Conservation (phyloP, 768 basidiomycete species). For the Daedaleopsis nitida region DNA sequence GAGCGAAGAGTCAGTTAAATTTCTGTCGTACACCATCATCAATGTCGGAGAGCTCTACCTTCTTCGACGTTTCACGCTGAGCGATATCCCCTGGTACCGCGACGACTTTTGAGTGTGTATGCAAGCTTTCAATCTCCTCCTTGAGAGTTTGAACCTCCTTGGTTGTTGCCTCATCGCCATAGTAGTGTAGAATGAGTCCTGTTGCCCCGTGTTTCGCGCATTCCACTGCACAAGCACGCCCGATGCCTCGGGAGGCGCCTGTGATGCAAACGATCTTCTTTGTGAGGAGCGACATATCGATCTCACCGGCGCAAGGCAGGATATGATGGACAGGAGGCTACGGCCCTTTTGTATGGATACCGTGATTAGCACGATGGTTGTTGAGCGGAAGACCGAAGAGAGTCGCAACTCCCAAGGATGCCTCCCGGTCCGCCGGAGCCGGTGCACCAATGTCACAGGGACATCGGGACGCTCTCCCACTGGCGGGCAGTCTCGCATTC, state of each 20-base stretch:
- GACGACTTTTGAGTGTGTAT: conserved; percentile 42
- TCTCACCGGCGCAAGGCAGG: background rate
- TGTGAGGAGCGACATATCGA: conserved; percentile 40
- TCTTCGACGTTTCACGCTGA: conserved; percentile 52
- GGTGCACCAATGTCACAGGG: conserved; percentile 24
- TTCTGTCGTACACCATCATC: background rate
- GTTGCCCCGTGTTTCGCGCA: conserved; percentile 65
- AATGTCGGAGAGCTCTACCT: conserved; percentile 38
- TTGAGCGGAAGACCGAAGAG: background rate
- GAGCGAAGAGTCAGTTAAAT: background rate
- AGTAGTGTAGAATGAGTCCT: conserved; percentile 67
- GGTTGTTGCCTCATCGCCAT: conserved; percentile 58
- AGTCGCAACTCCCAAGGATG: background rate
- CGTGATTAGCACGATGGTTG: background rate
- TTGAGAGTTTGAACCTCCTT: conserved; percentile 49
- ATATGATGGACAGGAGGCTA: background rate
- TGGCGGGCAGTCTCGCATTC: conserved; percentile 5
- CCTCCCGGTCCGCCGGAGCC: conserved; percentile 7
- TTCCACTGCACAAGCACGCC: conserved; percentile 67
- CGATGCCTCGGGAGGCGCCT: conserved; percentile 75
- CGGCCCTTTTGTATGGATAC: conserved; percentile 12
- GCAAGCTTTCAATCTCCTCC: conserved; percentile 45
- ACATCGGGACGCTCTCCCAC: conserved; percentile 5
- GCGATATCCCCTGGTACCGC: conserved; percentile 69
- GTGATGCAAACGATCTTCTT: conserved; percentile 72